A percentile compares a stretch with the other conserved stretches of the same genome.
phyloP scores from a whole-genome alignment of 805 yeast genomes.

The Lipomyces spencermartinsiae region DNA sequence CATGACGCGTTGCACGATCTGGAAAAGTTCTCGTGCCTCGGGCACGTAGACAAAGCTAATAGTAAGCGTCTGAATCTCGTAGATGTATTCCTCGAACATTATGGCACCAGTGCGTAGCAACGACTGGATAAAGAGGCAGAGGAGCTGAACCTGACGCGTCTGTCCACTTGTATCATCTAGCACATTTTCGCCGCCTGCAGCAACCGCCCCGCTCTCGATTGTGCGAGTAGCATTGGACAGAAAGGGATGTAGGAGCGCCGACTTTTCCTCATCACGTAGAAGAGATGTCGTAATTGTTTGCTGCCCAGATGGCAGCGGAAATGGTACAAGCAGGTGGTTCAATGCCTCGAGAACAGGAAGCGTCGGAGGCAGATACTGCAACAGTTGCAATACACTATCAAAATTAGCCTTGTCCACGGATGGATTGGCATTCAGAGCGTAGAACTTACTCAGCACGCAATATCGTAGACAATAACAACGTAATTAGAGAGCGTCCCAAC shows the following conservation, averaged over 20 bases:
- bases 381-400: conserved; percentile 25
- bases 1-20: conserved; percentile 22
- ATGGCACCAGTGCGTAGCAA: conserved; percentile 29
- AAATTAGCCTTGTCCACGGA: conserved; percentile 2
- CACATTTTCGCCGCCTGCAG: not conserved
- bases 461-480: conserved; percentile 22
- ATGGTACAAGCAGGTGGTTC: conserved; percentile 16
- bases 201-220: conserved; percentile 16
- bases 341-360: conserved; percentile 30
- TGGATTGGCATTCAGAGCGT: not conserved
- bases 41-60: conserved; percentile 31
- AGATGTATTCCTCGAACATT: conserved; percentile 29
- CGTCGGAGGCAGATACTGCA: conserved; percentile 32
- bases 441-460: conserved; percentile 23
- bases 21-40: conserved; percentile 33
- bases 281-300: not conserved
- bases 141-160: conserved; percentile 31
- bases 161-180: not conserved
- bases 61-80: conserved; percentile 32
- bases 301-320: not conserved
- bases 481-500: conserved; percentile 26
- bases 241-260: conserved; percentile 30
- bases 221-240: conserved; percentile 30
- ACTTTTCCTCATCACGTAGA: conserved; percentile 27
- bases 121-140: conserved; percentile 32